Conservation (phyloP, 306 rosid species). For the Prinsepia uniflora region DNA sequence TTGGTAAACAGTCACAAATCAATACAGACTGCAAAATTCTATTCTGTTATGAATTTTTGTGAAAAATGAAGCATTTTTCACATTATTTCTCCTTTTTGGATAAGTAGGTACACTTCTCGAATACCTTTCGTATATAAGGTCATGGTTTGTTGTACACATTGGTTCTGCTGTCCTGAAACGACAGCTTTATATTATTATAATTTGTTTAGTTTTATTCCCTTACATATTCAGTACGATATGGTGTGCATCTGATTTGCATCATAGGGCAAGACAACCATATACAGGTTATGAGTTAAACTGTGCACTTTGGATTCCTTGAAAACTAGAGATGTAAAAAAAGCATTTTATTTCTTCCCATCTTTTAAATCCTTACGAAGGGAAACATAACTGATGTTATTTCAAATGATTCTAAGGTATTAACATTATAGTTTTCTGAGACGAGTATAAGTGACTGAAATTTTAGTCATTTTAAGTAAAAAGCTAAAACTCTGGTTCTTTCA, state of each 20-base stretch:
- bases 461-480: background rate
- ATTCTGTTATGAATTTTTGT: background rate
- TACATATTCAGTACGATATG: background rate
- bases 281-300: background rate
- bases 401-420: background rate
- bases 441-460: background rate
- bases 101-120: background rate
- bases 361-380: background rate
- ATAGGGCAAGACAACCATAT: background rate
- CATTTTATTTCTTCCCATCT: background rate
- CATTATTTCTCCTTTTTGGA: background rate
- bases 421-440: background rate
- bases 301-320: background rate
- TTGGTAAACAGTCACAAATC: background rate
- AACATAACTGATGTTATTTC: background rate
- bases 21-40: slow-evolving; percentile 2
- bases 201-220: background rate
- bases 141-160: background rate
- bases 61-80: background rate
- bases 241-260: slow-evolving; percentile 5
- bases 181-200: background rate
- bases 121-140: background rate
- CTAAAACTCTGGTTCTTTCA: background rate
- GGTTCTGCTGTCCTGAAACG: background rate
- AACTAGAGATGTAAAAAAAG: background rate